These are phyloP conservation scores for Fremontodendron californicum DNA, from an alignment of 345 rosid species.

Conservation along the genomic window DNA sequence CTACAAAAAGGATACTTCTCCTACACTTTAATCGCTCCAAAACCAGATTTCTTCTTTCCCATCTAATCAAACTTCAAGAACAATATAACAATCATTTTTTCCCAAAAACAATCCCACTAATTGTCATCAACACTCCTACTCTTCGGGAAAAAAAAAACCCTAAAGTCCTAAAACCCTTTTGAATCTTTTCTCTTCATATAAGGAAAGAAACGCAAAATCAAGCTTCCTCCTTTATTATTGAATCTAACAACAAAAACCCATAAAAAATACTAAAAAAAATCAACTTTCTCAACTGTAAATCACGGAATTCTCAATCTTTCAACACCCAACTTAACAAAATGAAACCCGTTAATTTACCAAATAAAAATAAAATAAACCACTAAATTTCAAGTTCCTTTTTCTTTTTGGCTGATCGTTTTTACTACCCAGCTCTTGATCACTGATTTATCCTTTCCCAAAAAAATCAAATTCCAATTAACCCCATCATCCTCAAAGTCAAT, in stretches of 20 bases:
- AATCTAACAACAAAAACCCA: conserved; percentile 14
- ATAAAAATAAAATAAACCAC: neutral
- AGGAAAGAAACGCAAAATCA: neutral
- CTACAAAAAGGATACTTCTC: conserved; percentile 12
- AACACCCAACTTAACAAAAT: neutral
- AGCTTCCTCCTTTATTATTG: neutral
- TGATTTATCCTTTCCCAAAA: neutral
- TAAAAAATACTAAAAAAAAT: neutral
- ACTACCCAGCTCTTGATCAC: neutral
- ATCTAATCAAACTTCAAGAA: neutral
- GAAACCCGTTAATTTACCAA: neutral
- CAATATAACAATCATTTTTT: neutral
- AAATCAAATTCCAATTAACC: neutral
- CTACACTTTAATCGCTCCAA: neutral
- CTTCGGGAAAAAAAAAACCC: neutral
- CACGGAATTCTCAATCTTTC: neutral
- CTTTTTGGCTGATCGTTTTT: neutral
- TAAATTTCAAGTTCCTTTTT: neutral
- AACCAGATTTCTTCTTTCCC: neutral
- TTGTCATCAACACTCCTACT: neutral
- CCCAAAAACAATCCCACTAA: neutral
- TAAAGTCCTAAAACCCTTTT: neutral
- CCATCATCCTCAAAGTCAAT: neutral
- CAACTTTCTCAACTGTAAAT: neutral
- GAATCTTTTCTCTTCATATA: neutral